A percentile compares a stretch with the other conserved stretches of the same genome.
Conservation (phyloP, 345 rosid species). For the Capsella bursapastoris region DNA sequence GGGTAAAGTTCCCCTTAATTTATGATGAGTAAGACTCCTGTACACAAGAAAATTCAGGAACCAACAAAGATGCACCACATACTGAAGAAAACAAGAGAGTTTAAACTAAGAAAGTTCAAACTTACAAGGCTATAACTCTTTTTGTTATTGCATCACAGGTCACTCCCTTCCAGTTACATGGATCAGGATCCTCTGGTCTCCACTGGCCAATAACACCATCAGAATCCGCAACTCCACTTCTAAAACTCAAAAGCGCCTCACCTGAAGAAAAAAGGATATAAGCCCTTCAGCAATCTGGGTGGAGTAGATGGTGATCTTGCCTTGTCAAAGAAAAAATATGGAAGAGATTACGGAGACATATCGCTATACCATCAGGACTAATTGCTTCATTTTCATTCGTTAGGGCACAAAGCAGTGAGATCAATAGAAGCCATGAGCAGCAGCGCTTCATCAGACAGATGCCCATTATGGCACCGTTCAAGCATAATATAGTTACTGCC, state of each 20-base stretch:
- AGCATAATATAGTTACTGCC: slow-evolving; percentile 59
- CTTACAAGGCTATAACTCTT: slow-evolving; percentile 86
- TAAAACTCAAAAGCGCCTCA: slow-evolving; percentile 85
- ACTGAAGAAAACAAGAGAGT: not conserved
- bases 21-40: slow-evolving; percentile 86
- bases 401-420: slow-evolving; percentile 52
- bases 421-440: slow-evolving; percentile 59
- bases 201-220: slow-evolving; percentile 76
- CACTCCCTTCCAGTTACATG: slow-evolving; percentile 96
- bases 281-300: slow-evolving; percentile 36
- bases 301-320: slow-evolving; percentile 43
- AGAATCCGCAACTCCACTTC: slow-evolving; percentile 62
- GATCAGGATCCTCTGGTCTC: slow-evolving; percentile 98
- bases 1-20: slow-evolving; percentile 78
- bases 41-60: slow-evolving; percentile 28
- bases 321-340: slow-evolving; percentile 51
- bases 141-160: slow-evolving; percentile 73
- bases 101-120: slow-evolving; percentile 29
- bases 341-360: slow-evolving; percentile 46
- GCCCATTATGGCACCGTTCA: slow-evolving; percentile 78
- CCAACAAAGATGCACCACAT: slow-evolving; percentile 25
- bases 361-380: slow-evolving; percentile 7
- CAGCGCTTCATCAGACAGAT: slow-evolving; percentile 53
- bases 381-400: slow-evolving; percentile 50
- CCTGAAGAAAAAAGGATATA: slow-evolving; percentile 51